Base-by-base conservation (phyloP, 192 early-diverging fungal genomes). In the Umbelopsis ramanniana region DNA sequence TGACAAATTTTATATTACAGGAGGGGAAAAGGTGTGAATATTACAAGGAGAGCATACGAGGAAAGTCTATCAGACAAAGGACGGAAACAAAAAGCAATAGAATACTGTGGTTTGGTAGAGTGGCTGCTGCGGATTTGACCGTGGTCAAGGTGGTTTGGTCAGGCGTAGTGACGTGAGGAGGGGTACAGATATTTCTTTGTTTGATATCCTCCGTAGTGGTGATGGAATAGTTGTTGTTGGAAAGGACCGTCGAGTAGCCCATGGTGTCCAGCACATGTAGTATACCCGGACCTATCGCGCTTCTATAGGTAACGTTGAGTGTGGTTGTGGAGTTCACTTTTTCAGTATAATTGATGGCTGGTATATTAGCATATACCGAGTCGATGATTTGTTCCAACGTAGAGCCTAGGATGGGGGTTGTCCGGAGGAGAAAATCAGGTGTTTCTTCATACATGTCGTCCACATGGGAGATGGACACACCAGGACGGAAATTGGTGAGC, bases 241-340 rank as follows among this genome's bases (percentile, higher is more conserved):
- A 57, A 2, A 75, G 60, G 6, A 77, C 76, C n/a, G 76, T 77
- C 8, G 76, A 73, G 45, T 77, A 77, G n/a, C 76, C 76, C 21
- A 77, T 72, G 15, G 71, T 60, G 23, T 77, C 76, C 37, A 77
- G 48, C 7, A 77, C 71, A 52, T 71, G 71, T 12, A 77, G 43
- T 29, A 77, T 66, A 45, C 71, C 76, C n/a, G 76, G 76, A 9
- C 76, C 76, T 12, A 77, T 77, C 8, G 76, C 67, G 22, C 71
- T 73, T 24, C 38, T 63, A 0, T 66, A 52, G 22, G 71, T 46
- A 50, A 35, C 17, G 19, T 37, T 46, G 15, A 63, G 22, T 17
- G 21, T 60, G 17, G 57, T 55, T 10, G 66, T 75, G 43, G 55
- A 50, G 48, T 75, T 69, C 54, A 57, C 19, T 22, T 54, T 45